phyloP scores from a whole-genome alignment of 257 asterid genomes.

The Solanum sitiens region DNA sequence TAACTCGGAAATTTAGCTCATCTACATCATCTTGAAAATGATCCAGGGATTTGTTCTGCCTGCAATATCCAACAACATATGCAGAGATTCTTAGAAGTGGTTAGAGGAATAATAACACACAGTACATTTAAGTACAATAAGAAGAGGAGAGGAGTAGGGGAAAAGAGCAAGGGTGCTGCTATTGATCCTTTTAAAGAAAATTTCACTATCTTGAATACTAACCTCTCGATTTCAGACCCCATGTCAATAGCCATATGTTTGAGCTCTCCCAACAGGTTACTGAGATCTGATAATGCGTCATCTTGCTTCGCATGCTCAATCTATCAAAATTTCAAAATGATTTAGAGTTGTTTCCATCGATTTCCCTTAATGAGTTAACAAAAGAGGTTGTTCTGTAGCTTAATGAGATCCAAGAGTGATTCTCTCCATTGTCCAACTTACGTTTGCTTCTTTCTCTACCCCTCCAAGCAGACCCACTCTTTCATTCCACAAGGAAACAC shows the following conservation, averaged over 20 bases:
- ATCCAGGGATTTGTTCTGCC: conserved; percentile 50
- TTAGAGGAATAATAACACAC: neutral
- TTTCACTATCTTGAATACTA: neutral
- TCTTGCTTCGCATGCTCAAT: conserved; percentile 67
- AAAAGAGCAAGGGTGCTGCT: neutral
- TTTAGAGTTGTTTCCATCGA: neutral
- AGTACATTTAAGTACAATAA: neutral
- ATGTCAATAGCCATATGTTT: conserved; percentile 76
- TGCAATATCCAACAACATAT: conserved; percentile 13
- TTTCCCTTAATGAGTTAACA: neutral
- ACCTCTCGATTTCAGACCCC: conserved; percentile 80
- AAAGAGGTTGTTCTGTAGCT: neutral
- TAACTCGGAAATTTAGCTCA: conserved; percentile 48
- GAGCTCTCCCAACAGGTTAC: conserved; percentile 59
- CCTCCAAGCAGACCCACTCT: neutral
- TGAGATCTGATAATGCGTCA: conserved; percentile 51
- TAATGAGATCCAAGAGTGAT: neutral
- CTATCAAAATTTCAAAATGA: conserved; percentile 16
- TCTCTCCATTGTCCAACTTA: neutral
- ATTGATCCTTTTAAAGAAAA: neutral
- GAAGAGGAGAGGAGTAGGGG: neutral
- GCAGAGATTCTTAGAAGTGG: neutral
- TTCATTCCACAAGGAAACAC: neutral
- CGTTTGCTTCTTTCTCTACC: neutral
- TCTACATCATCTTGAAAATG: conserved; percentile 57